phyloP scores from a whole-genome alignment of 192 early-diverging fungal genomes.

The Umbelopsis sp. region DNA sequence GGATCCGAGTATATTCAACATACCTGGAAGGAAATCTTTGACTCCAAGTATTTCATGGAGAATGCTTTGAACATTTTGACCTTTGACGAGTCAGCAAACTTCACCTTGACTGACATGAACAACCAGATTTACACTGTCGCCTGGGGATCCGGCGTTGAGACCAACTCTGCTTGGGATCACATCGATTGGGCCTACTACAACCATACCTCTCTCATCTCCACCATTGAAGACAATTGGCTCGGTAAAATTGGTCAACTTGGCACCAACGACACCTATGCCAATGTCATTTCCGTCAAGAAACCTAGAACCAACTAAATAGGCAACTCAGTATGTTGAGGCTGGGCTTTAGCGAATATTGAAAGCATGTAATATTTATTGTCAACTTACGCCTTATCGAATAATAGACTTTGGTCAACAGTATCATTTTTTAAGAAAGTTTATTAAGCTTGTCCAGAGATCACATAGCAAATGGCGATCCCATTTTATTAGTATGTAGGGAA shows the following conservation, averaged over 20 bases:
- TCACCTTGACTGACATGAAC: slow-evolving; percentile 16
- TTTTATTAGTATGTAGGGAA: no score
- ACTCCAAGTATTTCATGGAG: not conserved
- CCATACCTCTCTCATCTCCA: slow-evolving; percentile 10
- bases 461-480: no score
- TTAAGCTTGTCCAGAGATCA: no score
- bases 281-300: not conserved
- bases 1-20: not conserved
- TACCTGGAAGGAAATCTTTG: not conserved
- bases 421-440: no score
- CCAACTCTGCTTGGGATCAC: not conserved
- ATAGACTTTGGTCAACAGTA: no score
- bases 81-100: slow-evolving; percentile 18
- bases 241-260: slow-evolving; percentile 19
- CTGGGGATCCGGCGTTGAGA: slow-evolving; percentile 10
- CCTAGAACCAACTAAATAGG: not conserved
- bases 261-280: not conserved
- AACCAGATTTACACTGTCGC: slow-evolving; percentile 14
- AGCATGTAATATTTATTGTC: no score
- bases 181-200: slow-evolving; percentile 20
- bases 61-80: slow-evolving; percentile 5
- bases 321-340: not conserved
- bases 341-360: not conserved
- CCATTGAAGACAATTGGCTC: slow-evolving; percentile 7
- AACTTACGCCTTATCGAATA: no score